Evolutionary conservation across 805 yeast species (phyloP), one percentile per base, ranked within the genome.

Genomic region (Metschnikowia similis): DNA sequence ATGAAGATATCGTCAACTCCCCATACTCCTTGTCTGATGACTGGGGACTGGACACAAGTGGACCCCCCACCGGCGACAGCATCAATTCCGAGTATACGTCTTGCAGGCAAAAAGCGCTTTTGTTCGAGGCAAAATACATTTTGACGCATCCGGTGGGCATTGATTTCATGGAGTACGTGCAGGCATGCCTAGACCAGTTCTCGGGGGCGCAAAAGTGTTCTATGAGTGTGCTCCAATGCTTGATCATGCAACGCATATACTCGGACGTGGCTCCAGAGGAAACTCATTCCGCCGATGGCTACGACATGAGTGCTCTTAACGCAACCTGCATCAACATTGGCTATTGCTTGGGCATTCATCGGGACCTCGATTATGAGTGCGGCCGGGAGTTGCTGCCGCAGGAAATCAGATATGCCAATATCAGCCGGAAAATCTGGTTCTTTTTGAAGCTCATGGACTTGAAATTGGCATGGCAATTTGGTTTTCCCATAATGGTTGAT

Each of bases 121-220:
- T 47, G 21, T 49, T 56, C 42, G 66, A 64, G 45, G 31, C 60
- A 6, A 61, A 59, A 51, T 64, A 57, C 47, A 56, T 69, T 27
- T 48, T 70, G 28, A 56, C 54, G 28, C 62, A 69, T 45, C 71
- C 72, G 1, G 54, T 70, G 28, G 58, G 59, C 48, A 57, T 68
- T 31, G 72, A 68, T 43, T 64, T 58, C 17, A 58, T 66, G 10
- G 52, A 56, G 44, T 51, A 69, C 16, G 72, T 75, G 1, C 67
- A 67, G 43, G 53, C 54, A 8, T 72, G 77, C 47, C 58, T 72
- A 26, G 66, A 66, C 49, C 72, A 65, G 53, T 71, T 72, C 70
- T 55, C 56, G 44, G 32, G 54, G 8, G 42, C 40, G 28, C 50
- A 49, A n/a, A 36, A 54, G 34, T 49, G 51, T 31, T 49, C 47